Conservation (phyloP, 2,329 filamentous ascomycete genomes). For the Ceratocystis harringtonii region DNA sequence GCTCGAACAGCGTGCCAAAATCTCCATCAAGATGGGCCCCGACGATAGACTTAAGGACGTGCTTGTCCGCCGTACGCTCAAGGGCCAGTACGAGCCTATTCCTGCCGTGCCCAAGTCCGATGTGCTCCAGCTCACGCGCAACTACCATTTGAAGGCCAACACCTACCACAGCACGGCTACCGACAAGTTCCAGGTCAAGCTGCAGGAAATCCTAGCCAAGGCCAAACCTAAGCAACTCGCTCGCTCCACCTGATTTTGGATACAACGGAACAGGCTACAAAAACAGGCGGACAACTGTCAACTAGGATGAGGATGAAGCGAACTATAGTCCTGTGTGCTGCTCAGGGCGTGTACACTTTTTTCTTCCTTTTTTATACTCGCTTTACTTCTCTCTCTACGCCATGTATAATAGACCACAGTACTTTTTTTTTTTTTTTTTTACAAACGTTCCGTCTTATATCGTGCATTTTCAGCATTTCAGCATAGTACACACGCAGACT, state of each 20-base stretch:
- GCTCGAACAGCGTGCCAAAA: conserved; percentile 22
- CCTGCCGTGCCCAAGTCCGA: conserved; percentile 24
- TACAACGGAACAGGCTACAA: background rate
- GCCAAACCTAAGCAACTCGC: conserved; percentile 5
- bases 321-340: background rate
- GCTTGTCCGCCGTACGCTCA: conserved; percentile 24
- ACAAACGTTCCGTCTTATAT: no score
- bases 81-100: conserved; percentile 26
- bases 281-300: background rate
- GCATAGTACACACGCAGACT: background rate
- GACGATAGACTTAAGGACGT: conserved; percentile 19
- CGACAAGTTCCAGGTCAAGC: conserved; percentile 28
- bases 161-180: conserved; percentile 26
- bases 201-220: conserved; percentile 12
- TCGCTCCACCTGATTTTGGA: background rate
- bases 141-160: conserved; percentile 27
- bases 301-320: background rate
- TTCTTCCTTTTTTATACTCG: background rate
- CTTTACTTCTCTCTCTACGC: background rate
- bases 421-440: background rate
- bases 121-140: conserved; percentile 24
- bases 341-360: conserved; percentile 12
- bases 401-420: conserved; percentile 10
- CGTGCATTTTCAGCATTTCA: background rate
- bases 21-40: conserved; percentile 17